Percentiles rank a stretch among this genome's conserved stretches.
phyloP scores from a whole-genome alignment of 2,329 filamentous ascomycete genomes.

The Penicillium sp. region DNA sequence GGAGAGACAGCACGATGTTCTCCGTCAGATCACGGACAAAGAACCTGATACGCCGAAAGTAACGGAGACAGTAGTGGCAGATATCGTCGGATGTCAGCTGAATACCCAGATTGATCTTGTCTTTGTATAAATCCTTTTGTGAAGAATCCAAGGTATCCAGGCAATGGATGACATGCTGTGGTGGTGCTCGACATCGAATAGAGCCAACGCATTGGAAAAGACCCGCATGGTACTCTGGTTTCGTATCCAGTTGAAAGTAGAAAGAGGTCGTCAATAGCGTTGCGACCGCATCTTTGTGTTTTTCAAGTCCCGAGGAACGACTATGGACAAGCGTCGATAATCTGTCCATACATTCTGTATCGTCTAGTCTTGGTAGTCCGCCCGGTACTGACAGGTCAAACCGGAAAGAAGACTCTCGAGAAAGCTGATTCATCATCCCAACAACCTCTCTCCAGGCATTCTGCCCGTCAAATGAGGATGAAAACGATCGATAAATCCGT shows the following conservation, averaged over 20 bases:
- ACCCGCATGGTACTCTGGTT: slow-evolving; percentile 12
- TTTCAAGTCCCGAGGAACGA: neutral
- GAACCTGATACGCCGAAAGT: slow-evolving; percentile 14
- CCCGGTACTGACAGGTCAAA: neutral
- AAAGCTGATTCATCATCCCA: neutral
- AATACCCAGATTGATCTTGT: slow-evolving; percentile 14
- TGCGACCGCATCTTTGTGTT: neutral
- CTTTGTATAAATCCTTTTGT: slow-evolving; percentile 11
- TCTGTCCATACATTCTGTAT: neutral
- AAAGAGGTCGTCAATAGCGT: neutral
- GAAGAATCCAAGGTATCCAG: slow-evolving; percentile 3
- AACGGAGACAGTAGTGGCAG: slow-evolving; percentile 12
- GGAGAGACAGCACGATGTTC: slow-evolving; percentile 8
- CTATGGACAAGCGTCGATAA: neutral
- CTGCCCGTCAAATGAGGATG: neutral
- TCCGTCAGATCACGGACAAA: slow-evolving; percentile 14
- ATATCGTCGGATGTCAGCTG: slow-evolving; percentile 12
- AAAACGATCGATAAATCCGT: neutral
- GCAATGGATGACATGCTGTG: slow-evolving; percentile 6
- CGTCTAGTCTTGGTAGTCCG: neutral
- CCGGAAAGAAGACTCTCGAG: neutral
- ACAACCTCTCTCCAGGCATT: neutral
- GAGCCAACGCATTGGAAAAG: slow-evolving; percentile 11
- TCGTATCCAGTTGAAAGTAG: slow-evolving; percentile 7
- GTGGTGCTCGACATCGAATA: slow-evolving; percentile 10